These are phyloP conservation scores for Crithidia brevicula DNA, from an alignment of 208 protist genomes.

Conservation along the genomic window DNA sequence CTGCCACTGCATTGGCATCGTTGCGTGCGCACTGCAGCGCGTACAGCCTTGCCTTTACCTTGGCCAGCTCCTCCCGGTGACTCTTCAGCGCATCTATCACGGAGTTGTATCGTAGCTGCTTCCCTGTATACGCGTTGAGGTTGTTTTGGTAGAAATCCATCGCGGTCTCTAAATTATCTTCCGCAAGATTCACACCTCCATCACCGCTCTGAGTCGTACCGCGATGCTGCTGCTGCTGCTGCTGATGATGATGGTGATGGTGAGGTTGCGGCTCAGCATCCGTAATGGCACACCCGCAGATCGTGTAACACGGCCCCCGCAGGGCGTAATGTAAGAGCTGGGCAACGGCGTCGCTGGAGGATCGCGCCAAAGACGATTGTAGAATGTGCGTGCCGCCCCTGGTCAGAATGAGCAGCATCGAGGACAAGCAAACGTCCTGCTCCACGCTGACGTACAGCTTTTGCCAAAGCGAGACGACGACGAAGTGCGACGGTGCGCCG, in stretches of 20 bases:
- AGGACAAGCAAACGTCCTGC: constrained; percentile 39
- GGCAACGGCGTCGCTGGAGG: neutral
- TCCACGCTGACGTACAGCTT: constrained; percentile 34
- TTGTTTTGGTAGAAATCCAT: constrained; percentile 27
- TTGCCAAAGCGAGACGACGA: constrained; percentile 37
- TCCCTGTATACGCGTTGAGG: constrained; percentile 26
- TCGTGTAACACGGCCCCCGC: constrained; percentile 33
- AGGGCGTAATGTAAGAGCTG: constrained; percentile 39
- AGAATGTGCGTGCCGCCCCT: constrained; percentile 17
- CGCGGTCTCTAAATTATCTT: constrained; percentile 10
- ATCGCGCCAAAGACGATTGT: neutral
- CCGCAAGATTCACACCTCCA: no score
- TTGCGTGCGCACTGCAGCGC: neutral
- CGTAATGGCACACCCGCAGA: constrained; percentile 33
- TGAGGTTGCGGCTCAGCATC: constrained; percentile 33
- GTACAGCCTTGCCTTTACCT: constrained; percentile 1
- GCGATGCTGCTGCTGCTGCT: no score
- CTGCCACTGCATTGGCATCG: neutral
- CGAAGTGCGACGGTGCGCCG: constrained; percentile 24
- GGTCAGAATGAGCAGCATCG: constrained; percentile 28
- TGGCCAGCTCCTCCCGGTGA: constrained; percentile 20
- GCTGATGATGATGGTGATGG: no score
- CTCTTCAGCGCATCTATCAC: constrained; percentile 31
- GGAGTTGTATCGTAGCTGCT: constrained; percentile 41
- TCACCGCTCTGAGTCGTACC: no score